Evolutionary conservation across 768 basidiomycete species (phyloP), one percentile per base, ranked within the genome.

Genomic region (Phlegmacium glaucopus): DNA sequence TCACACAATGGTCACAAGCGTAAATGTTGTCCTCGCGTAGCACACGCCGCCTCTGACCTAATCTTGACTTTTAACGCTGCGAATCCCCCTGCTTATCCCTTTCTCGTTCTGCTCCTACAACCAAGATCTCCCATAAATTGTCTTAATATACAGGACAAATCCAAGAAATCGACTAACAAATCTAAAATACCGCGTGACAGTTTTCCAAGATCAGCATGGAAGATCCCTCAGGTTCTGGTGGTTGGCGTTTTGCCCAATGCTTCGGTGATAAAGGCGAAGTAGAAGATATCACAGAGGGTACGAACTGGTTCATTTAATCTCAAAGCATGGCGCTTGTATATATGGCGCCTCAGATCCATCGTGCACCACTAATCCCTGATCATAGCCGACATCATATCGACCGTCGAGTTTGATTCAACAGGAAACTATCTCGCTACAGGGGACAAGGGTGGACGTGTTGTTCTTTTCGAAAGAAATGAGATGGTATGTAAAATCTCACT

Each of bases 181-280:
- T 47, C 42, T 35, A 35, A 45, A 44, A 45, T 47, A 45, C 51
- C 48, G 48, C 50, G 54, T 57, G 50, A 53, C 61, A 57, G 15
- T 48, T 43, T 45, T 56, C 60, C 55, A 49, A 54, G 57, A 61
- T 63, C 60, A 68, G 63, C 66, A 88, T 91, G 90, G 90, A 92
- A 68, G 81, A 83, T 68, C 90, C 91, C 72, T 83, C 87, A 69
- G 79, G 84, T 61, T 87, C 87, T 64, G 87, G 87, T 61, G 87
- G 87, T 60, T 99, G 96, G 96, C 86, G 95, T 61, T 99, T 99
- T 72, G 95, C 96, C 45, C 96, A 99, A 64, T 99, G 96, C 74
- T 99, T 99, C 65, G 96, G 96, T 55, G 96, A 99, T 79, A 99
- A 99, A 80, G 95, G 90, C 59, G 90, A 96, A 68, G 95, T 98